Evolutionary conservation across 257 asterid species (phyloP), one percentile per base, ranked within the genome.

Genomic region (Solanum medicagineum): DNA sequence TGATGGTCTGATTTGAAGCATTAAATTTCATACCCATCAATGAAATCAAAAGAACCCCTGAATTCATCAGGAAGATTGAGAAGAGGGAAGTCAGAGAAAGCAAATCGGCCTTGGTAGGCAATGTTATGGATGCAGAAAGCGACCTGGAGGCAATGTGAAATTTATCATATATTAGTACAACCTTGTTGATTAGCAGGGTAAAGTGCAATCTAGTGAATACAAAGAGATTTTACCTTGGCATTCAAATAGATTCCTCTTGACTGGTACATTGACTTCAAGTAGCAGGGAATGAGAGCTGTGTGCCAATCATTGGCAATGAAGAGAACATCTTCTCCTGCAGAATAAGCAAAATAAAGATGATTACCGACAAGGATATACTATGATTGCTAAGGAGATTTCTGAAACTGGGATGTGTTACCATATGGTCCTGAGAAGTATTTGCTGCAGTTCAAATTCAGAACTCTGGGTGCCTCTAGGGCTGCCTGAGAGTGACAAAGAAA

Each of bases 261-360:
- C 82, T 97, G 98, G 93, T 97, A 97, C 83, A 93, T 87, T 47
- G 91, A 84, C 91, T 97, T 94, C 45, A 95, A 93, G 92, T 94
- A 97, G 93, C 99, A 94, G 0, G 99, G 98, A 83, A 97, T 95
- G 87, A 92, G 91, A 85, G 98, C 94, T 40, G 97, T 92, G 90
- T 97, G 99, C 98, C 99, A 97, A 85, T 97, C 99, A 71, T 97
- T 97, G 57, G 98, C 98, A 77, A 97, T 75, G 88, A 96, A 95
- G 90, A 94, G 86, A 88, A 94, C 96, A 89, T 96, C 95, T 88
- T 96, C 99, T 15, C 99, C 99, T 95, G 73, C 60, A 87, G 49
- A 22, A 85, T 16, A 77, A 24, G 63, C 26, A 75, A 24, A 75
- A 24, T 75, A 49, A 53, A 57, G 55, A 16, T 26, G 47, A 77